A percentile compares a stretch with the other conserved stretches of the same genome.
Conservation (phyloP, 805 yeast species). For the Cyberlindnera subsufficiens region DNA sequence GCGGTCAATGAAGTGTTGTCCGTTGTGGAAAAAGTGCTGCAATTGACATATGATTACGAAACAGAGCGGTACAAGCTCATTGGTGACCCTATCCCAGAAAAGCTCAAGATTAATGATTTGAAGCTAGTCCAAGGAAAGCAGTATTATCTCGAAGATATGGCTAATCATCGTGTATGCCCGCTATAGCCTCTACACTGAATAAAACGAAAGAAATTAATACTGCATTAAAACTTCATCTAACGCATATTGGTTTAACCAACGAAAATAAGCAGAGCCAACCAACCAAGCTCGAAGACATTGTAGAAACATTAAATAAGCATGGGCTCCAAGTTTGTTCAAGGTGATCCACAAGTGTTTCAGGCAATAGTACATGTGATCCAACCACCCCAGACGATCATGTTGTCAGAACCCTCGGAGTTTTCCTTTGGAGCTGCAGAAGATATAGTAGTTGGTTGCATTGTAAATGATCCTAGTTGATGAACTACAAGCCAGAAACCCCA, state of each 20-base stretch:
- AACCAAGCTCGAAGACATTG: too few relatives aligned
- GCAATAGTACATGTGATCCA: slow-evolving; percentile 9
- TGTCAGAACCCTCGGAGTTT: slow-evolving; percentile 7
- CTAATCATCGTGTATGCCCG: not conserved
- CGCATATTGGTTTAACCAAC: too few relatives aligned
- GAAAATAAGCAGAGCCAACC: too few relatives aligned
- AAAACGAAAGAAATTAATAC: too few relatives aligned
- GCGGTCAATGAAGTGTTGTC: slow-evolving; percentile 36
- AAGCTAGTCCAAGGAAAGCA: slow-evolving; percentile 38
- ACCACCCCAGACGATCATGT: slow-evolving; percentile 4
- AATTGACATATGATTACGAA: slow-evolving; percentile 30
- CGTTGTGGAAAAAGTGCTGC: slow-evolving; percentile 36
- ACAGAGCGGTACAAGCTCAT: slow-evolving; percentile 6
- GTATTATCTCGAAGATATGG: slow-evolving; percentile 17
- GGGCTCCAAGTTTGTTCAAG: too few relatives aligned
- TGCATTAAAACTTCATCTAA: too few relatives aligned
- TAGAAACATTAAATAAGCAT: too few relatives aligned
- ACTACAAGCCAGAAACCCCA: not conserved
- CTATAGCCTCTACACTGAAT: too few relatives aligned
- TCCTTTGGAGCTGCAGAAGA: slow-evolving; percentile 9
- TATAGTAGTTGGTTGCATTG: slow-evolving; percentile 7
- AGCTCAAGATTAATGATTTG: slow-evolving; percentile 33
- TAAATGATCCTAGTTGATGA: not conserved
- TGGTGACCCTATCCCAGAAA: slow-evolving; percentile 16
- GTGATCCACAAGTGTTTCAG: not conserved